Conservation (phyloP, 208 protist genomes). For the Leishmania mexicana region DNA sequence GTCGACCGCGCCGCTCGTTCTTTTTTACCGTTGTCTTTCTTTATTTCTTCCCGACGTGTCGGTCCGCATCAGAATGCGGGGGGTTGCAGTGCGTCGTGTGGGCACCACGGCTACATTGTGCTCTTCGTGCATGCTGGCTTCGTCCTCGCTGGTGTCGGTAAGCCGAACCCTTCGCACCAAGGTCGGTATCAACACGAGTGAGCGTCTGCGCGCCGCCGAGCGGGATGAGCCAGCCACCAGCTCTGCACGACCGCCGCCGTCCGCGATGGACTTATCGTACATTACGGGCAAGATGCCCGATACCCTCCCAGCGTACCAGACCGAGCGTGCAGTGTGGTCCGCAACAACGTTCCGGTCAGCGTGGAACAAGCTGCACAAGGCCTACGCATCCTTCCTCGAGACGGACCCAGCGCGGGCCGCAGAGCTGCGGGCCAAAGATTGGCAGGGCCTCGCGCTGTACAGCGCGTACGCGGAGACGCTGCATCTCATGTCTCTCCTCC, state of each 20-base stretch:
- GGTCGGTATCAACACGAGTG: slow-evolving; percentile 21
- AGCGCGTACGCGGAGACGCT: slow-evolving; percentile 68
- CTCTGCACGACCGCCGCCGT: slow-evolving; percentile 29
- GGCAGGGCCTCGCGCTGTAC: slow-evolving; percentile 56
- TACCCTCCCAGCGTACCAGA: slow-evolving; percentile 44
- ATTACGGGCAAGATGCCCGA: slow-evolving; percentile 28
- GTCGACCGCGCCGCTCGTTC: background rate
- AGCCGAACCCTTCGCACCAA: slow-evolving; percentile 11
- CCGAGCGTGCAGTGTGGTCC: slow-evolving; percentile 54
- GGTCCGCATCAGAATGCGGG: background rate
- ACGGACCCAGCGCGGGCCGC: slow-evolving; percentile 34
- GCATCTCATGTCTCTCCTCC: slow-evolving; percentile 66
- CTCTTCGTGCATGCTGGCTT: background rate
- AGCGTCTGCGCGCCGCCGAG: slow-evolving; percentile 17
- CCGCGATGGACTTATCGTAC: slow-evolving; percentile 35
- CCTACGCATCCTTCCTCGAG: slow-evolving; percentile 11
- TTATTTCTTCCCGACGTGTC: background rate
- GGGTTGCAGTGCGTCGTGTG: background rate
- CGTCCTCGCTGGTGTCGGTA: background rate
- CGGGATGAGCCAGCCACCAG: slow-evolving; percentile 24
- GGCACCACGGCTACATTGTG: background rate
- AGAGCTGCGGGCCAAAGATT: slow-evolving; percentile 55
- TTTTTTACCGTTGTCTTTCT: no score
- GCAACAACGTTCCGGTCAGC: slow-evolving; percentile 52
- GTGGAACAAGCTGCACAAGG: slow-evolving; percentile 54